Conservation (phyloP, 805 yeast species). For the Candida nanaspora region DNA sequence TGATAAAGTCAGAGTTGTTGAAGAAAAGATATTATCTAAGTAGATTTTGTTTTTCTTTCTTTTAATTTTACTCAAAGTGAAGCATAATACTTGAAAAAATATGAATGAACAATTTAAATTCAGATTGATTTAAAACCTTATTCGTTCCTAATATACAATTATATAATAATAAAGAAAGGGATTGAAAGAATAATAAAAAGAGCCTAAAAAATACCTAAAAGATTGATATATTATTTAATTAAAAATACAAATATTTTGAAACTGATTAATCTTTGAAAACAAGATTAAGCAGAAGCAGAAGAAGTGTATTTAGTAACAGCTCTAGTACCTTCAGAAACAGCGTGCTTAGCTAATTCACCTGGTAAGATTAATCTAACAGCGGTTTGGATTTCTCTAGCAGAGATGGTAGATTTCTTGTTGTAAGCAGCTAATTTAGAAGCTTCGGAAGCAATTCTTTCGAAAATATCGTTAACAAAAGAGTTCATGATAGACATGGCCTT, state of each 20-base stretch:
- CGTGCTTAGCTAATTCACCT: constrained; percentile 98
- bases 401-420: constrained; percentile 96
- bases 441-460: constrained; percentile 96
- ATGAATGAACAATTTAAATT: too few relatives aligned
- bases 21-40: constrained; percentile 34
- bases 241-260: background rate
- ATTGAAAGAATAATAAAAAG: background rate
- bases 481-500: constrained; percentile 98
- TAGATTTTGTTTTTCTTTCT: too few relatives aligned
- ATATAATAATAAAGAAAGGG: constrained; percentile 1
- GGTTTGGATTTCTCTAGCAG: constrained; percentile 97
- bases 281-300: constrained; percentile 32
- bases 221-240: background rate
- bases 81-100: too few relatives aligned
- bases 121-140: too few relatives aligned
- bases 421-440: constrained; percentile 98
- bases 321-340: constrained; percentile 98
- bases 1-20: constrained; percentile 65
- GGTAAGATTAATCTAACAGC: constrained; percentile 97
- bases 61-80: too few relatives aligned
- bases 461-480: constrained; percentile 96
- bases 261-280: background rate
- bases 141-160: constrained; percentile 4
- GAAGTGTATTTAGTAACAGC: constrained; percentile 96
- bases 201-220: background rate